Base-by-base conservation (phyloP, 2,329 filamentous ascomycete genomes). In the Trichoderma citrinoviride region DNA sequence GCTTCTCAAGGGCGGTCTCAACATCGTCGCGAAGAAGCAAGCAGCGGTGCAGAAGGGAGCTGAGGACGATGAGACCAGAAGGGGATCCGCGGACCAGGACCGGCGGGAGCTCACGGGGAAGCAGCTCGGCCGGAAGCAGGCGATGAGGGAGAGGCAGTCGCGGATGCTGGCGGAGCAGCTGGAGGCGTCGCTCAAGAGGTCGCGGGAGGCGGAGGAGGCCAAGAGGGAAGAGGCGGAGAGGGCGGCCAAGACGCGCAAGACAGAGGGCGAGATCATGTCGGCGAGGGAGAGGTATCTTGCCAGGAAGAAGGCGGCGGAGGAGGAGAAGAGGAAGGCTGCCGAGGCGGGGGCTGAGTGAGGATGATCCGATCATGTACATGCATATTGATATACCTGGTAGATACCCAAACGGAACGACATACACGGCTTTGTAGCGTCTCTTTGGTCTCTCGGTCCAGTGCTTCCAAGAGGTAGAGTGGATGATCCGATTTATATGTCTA, bases 271-370 rank as follows among this genome's bases (percentile, higher is more conserved):
- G 57, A 90, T 94, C 67, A 89, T 85, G 71, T 90, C 89, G 72
- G 91, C 91, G 1, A 91, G 87, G 76, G 91, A 93, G 77, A 82
- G 91, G 70, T 95, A 93, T 75, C 80, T 95, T 62, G 89, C 90
- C 63, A 82, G 91, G 73, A 94, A 93, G 79, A 83, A 81, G 71
- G 90, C 90, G 65, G 89, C 88, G 1, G 90, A 90, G 67, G 89
- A 90, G 73, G 88, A 83, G 12, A 87, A 87, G 76, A 85, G 82
- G 73, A 82, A 80, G 66, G 80, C 77, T 8, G 68, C 69, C 17
- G 75, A 65, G 19, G 73, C 27, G 27, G 64, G 19, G 23, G 61
- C 50, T n/a, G 61, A 63, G 61, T 56, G 25, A 53, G 7, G 29
- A 53, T 10, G n/a, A 21, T 41, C 7, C 12, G 21, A 14, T 29